Conservation (phyloP, 2,329 filamentous ascomycete species). For the Xylariaceae sp. region DNA sequence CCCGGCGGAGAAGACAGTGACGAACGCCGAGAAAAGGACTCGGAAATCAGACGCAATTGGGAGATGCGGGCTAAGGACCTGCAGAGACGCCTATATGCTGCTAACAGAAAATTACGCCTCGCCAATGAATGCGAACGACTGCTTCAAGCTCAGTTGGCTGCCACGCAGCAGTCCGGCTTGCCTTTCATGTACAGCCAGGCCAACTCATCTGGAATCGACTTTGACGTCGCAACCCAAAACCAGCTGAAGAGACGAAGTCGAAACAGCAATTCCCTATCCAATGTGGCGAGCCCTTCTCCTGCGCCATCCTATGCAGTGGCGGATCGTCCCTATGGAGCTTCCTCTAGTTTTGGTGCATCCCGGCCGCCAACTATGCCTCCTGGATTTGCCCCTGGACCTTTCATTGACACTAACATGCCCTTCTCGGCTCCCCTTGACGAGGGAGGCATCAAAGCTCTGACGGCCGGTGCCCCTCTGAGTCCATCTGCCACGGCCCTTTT, state of each 20-base stretch:
- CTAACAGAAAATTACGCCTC: conserved; percentile 43
- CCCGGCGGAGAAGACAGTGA: conserved; percentile 58
- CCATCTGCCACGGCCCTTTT: conserved; percentile 70
- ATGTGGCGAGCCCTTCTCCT: conserved; percentile 38
- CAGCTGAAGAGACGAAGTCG: conserved; percentile 46
- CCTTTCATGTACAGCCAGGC: conserved; percentile 42
- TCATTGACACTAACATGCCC: conserved; percentile 44
- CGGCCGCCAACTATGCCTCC: conserved; percentile 38
- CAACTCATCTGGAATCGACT: conserved; percentile 43
- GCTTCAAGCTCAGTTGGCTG: conserved; percentile 43
- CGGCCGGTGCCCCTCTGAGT: conserved; percentile 65
- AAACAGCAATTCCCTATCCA: conserved; percentile 44
- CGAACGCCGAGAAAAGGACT: conserved; percentile 47
- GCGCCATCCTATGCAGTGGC: conserved; percentile 37
- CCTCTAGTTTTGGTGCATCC: conserved; percentile 31
- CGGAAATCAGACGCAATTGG: conserved; percentile 52
- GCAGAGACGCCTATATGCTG: conserved; percentile 44
- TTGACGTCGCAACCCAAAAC: conserved; percentile 38
- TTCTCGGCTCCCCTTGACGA: conserved; percentile 49
- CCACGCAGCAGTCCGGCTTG: conserved; percentile 39
- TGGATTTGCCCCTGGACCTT: conserved; percentile 50
- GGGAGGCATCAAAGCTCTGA: conserved; percentile 56
- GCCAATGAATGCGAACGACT: conserved; percentile 45
- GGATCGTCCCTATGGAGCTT: conserved; percentile 31
- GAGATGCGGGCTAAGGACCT: conserved; percentile 49